Base-by-base conservation (phyloP, 1,284 basidiomycete genomes). In the Sphaerobolus stellatus region DNA sequence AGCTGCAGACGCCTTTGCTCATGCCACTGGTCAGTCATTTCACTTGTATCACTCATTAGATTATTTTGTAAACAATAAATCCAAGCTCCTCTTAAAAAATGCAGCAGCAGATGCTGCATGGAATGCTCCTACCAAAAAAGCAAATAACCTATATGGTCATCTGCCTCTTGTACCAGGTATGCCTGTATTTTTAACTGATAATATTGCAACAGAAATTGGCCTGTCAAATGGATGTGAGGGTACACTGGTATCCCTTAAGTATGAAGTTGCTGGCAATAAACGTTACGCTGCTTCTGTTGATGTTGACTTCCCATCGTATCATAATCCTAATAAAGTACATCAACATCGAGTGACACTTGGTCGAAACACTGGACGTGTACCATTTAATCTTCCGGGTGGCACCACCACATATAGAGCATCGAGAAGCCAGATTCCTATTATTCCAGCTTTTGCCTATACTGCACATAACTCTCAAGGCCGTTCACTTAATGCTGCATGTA, bases 181-280 rank as follows among this genome's bases (percentile, higher is more conserved):
- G 48, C 48, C 48, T 36, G 14, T 49, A 13, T 49, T 49, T 49
- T 20, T 49, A 30, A 33, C 48, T 7, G 27, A 33, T 8, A 49
- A 49, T 22, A 6, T 49, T 9, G 29, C 29, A 18, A 49, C 29
- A 18, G 27, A 49, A 14, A 18, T 49, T 31, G 48, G 48, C 5
- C 22, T 49, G 25, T 49, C 48, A 7, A 49, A 49, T 33, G 48
- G 29, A 7, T 18, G 22, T 49, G 13, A 14, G 13, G 48, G 29
- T 6, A 49, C 24, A 6, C 20, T 49, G 14, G 24, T 49, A n/a
- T 49, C 48, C 7, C 5, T 49, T 14, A 49, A 33, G 25, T 49
- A 49, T 34, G 24, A 18, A 18, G 9, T 49, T 18, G 6, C 11
- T n/a, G 14, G 25, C 13, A 25, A 20, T 5, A 6, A 14, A 16